Percentiles rank a stretch among this genome's conserved stretches.
These are phyloP conservation scores for Irpex sp. DNA, from an alignment of 1,284 basidiomycete species.

Conservation along the genomic window DNA sequence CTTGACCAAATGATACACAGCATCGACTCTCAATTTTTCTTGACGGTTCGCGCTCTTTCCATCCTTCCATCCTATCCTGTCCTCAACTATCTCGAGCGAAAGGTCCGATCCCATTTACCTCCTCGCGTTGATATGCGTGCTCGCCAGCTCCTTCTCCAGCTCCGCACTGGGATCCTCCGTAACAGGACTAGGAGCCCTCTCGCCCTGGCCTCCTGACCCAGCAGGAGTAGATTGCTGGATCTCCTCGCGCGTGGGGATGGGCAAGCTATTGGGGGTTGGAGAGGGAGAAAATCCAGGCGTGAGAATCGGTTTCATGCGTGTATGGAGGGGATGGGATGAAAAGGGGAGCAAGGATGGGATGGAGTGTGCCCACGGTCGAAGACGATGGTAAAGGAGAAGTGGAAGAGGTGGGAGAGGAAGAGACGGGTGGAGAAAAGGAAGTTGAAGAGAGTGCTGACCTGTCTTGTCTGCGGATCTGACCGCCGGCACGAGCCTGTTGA, in stretches of 20 bases:
- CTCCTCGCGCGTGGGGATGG: conserved; percentile 76
- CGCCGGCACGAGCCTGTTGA: conserved; percentile 64
- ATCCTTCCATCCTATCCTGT: not conserved
- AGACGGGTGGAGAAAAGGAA: not conserved
- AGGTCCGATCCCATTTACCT: not conserved
- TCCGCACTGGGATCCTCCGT: conserved; percentile 86
- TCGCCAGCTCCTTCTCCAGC: conserved; percentile 80
- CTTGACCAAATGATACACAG: not conserved
- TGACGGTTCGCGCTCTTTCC: not conserved
- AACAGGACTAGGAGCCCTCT: conserved; percentile 53
- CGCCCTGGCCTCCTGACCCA: conserved; percentile 35
- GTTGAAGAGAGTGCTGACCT: conserved; percentile 38
- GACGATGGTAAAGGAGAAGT: too few relatives aligned
- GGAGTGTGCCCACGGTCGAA: too few relatives aligned
- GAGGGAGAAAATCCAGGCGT: not conserved
- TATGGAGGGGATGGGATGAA: not conserved
- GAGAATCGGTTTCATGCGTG: not conserved
- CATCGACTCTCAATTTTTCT: too few relatives aligned
- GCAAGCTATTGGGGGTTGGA: conserved; percentile 42
- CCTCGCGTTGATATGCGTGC: conserved; percentile 43
- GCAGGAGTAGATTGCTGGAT: conserved; percentile 65
- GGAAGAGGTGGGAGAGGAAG: too few relatives aligned
- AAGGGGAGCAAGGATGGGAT: not conserved
- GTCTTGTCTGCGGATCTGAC: conserved; percentile 69
- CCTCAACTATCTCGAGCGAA: not conserved